phyloP scores from a whole-genome alignment of 768 basidiomycete genomes.

The Macrolepiota albuminosa region DNA sequence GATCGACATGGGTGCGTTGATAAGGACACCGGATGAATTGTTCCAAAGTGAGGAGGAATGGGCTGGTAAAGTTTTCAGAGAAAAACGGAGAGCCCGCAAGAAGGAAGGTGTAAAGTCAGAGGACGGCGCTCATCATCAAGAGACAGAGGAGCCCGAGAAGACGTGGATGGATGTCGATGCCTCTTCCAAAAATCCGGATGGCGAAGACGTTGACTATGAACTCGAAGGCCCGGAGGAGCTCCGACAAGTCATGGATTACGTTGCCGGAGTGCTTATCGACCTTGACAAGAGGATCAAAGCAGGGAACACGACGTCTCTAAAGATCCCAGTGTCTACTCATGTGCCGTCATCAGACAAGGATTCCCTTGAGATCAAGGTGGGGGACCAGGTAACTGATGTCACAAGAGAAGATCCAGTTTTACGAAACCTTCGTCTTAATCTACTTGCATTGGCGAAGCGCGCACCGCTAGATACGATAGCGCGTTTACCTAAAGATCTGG shows the following conservation, averaged over 20 bases:
- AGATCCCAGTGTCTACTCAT: conserved; percentile 1
- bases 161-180: conserved; percentile 30
- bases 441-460: conserved; percentile 73
- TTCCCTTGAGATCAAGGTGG: background rate
- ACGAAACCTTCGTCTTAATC: conserved; percentile 62
- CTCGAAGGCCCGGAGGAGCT: conserved; percentile 45
- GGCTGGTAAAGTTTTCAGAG: conserved; percentile 40
- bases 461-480: conserved; percentile 73
- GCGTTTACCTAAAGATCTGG: conserved; percentile 55
- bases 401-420: conserved; percentile 43
- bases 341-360: background rate
- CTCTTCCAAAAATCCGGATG: conserved; percentile 15
- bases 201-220: conserved; percentile 20
- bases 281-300: conserved; percentile 30
- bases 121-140: conserved; percentile 5
- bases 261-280: conserved; percentile 46
- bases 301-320: conserved; percentile 3
- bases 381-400: background rate
- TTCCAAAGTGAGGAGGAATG: conserved; percentile 49
- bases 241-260: conserved; percentile 52
- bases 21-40: conserved; percentile 42
- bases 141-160: conserved; percentile 28
- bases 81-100: conserved; percentile 20
- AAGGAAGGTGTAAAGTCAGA: conserved; percentile 10
- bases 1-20: conserved; percentile 50